phyloP scores from a whole-genome alignment of 2,329 filamentous ascomycete genomes.

The Neurospora sp. region DNA sequence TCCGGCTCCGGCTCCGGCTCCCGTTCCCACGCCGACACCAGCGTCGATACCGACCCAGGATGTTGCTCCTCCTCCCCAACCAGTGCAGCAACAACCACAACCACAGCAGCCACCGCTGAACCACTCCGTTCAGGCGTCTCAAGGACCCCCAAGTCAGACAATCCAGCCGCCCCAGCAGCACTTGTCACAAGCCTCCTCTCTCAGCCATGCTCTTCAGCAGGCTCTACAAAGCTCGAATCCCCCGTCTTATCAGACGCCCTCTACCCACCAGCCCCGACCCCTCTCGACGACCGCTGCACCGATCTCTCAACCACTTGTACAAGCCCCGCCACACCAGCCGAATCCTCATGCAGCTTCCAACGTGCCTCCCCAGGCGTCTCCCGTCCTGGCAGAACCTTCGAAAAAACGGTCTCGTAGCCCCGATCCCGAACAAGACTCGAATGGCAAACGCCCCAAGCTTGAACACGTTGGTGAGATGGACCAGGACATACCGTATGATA shows the following conservation, averaged over 20 bases:
- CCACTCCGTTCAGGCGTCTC: neutral
- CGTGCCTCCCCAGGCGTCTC: neutral
- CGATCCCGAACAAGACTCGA: conserved; percentile 5
- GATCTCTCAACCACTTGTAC: neutral
- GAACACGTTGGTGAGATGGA: conserved; percentile 8
- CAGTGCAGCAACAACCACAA: neutral
- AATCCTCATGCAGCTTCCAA: neutral
- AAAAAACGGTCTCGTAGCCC: conserved; percentile 21
- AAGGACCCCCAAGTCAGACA: neutral
- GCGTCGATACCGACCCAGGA: neutral
- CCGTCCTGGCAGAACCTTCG: conserved; percentile 6
- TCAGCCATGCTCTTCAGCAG: neutral
- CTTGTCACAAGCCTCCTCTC: neutral
- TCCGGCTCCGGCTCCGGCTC: neutral
- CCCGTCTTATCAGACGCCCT: neutral
- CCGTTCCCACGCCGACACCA: conserved; percentile 1
- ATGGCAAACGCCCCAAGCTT: conserved; percentile 18
- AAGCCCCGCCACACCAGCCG: neutral
- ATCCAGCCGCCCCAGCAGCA: neutral
- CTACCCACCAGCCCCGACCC: neutral
- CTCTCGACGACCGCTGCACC: neutral
- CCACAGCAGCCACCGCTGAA: neutral
- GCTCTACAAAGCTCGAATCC: neutral
- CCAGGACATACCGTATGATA: conserved; percentile 13
- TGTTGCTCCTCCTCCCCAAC: neutral